phyloP scores from a whole-genome alignment of 139 green algal genomes.

The Chlorella sp. region DNA sequence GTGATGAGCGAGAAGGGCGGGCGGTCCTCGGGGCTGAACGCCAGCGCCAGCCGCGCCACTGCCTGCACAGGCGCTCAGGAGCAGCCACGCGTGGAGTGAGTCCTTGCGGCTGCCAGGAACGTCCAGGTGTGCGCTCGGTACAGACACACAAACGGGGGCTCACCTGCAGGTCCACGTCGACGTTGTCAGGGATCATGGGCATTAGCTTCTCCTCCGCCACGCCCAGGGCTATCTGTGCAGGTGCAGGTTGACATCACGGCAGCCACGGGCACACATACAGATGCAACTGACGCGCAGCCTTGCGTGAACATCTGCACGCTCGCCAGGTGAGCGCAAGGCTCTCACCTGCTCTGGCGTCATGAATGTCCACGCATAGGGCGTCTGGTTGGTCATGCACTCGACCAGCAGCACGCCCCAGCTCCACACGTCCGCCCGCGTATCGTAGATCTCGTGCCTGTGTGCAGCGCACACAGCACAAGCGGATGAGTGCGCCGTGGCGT shows the following conservation, averaged over 20 bases:
- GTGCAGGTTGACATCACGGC: too few relatives aligned
- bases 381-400: constrained; percentile 33
- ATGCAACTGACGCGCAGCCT: too few relatives aligned
- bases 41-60: background rate
- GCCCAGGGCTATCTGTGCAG: background rate
- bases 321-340: background rate
- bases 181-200: background rate
- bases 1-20: constrained; percentile 1
- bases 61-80: background rate
- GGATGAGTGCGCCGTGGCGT: too few relatives aligned
- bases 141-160: background rate
- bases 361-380: background rate
- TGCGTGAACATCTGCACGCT: constrained; percentile 57
- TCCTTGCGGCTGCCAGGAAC: background rate
- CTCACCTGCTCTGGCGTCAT: background rate
- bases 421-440: constrained; percentile 72
- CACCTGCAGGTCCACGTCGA: constrained; percentile 1
- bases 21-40: background rate
- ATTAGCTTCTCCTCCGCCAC: constrained; percentile 1
- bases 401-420: constrained; percentile 71
- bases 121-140: background rate
- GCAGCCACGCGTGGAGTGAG: background rate
- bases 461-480: background rate
- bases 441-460: constrained; percentile 51
- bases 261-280: too few relatives aligned